phyloP scores from a whole-genome alignment of 768 basidiomycete species.

The Auriscalpium orientale region DNA sequence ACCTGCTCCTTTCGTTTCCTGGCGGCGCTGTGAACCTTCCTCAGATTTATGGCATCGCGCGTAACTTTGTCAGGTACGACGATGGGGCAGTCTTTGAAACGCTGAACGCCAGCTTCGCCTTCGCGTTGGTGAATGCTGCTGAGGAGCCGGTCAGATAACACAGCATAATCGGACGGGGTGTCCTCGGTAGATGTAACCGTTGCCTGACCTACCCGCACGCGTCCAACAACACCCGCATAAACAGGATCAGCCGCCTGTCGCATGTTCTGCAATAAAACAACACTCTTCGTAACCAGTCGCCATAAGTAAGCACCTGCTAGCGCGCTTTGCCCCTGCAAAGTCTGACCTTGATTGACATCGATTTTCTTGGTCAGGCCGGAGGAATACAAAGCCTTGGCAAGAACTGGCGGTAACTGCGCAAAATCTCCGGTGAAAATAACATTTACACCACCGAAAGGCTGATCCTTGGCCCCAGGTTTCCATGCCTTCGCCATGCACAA shows the following conservation, averaged over 20 bases:
- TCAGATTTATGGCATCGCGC: background rate
- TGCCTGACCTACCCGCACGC: background rate
- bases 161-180: background rate
- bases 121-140: background rate
- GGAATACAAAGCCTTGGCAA: background rate
- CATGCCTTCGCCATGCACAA: constrained; percentile 17
- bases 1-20: background rate
- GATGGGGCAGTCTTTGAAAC: background rate
- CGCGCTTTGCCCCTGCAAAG: background rate
- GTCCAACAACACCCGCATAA: background rate
- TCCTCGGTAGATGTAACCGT: too few species aligned
- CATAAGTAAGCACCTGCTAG: background rate
- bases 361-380: background rate
- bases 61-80: background rate
- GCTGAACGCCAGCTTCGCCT: background rate
- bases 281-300: background rate
- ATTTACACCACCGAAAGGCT: background rate
- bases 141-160: background rate
- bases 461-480: background rate
- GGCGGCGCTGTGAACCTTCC: background rate
- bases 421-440: background rate
- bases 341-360: background rate
- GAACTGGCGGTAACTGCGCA: background rate
- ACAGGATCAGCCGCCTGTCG: background rate
- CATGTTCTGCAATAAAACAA: background rate